Evolutionary conservation across 768 basidiomycete species (phyloP).

Genomic region (Cyathus striatus): DNA sequence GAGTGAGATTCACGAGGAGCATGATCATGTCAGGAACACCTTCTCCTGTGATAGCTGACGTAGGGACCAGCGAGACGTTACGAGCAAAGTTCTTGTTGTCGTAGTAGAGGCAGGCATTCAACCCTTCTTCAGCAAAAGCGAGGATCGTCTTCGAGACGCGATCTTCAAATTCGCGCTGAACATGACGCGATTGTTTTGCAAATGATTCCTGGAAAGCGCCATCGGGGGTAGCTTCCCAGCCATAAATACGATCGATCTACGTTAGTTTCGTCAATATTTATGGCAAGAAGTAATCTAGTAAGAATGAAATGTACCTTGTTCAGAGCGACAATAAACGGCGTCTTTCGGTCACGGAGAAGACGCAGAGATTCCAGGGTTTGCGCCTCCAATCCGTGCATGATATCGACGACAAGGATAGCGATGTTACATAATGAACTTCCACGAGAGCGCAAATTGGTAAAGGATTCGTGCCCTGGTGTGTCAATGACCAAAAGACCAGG

Average conservation of each 20-base stretch:
- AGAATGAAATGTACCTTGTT: slow-evolving; percentile 92
- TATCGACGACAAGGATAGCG: slow-evolving; percentile 97
- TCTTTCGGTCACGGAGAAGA: slow-evolving; percentile 86
- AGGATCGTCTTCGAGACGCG: slow-evolving; percentile 80
- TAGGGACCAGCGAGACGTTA: slow-evolving; percentile 95
- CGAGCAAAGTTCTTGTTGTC: slow-evolving; percentile 94
- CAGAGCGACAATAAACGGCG: slow-evolving; percentile 96
- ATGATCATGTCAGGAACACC: slow-evolving; percentile 99
- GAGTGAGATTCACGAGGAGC: slow-evolving; percentile 94
- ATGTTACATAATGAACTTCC: slow-evolving; percentile 98
- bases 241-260: slow-evolving; percentile 96
- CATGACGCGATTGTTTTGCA: slow-evolving; percentile 69
- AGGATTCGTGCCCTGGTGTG: slow-evolving; percentile 98
- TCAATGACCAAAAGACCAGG: slow-evolving; percentile 96
- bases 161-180: slow-evolving; percentile 90
- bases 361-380: slow-evolving; percentile 96
- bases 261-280: too few relatives aligned
- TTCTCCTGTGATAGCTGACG: slow-evolving; percentile 96
- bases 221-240: slow-evolving; percentile 89
- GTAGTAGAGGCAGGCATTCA: slow-evolving; percentile 94
- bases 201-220: slow-evolving; percentile 91
- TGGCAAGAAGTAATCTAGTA: too few relatives aligned
- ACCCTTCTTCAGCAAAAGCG: slow-evolving; percentile 96
- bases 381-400: slow-evolving; percentile 98
- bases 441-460: slow-evolving; percentile 92